Percentiles rank a stretch among this genome's conserved stretches.
phyloP scores from a whole-genome alignment of 306 rosid genomes.

The Aeschynomene evenia region DNA sequence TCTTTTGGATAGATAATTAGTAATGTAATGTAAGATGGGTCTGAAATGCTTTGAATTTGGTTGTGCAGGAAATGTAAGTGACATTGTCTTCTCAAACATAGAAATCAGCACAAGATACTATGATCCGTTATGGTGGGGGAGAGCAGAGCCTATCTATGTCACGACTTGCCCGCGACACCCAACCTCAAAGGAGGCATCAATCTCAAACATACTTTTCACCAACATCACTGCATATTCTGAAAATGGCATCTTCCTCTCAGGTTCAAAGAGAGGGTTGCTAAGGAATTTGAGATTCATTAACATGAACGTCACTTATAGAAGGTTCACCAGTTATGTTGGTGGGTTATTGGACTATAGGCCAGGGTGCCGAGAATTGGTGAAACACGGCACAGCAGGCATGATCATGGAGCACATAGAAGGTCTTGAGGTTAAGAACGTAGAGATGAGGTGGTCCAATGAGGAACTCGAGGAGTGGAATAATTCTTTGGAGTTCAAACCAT shows the following conservation, averaged over 20 bases:
- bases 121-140: conserved; percentile 96
- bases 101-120: conserved; percentile 89
- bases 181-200: conserved; percentile 72
- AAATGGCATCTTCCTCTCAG: conserved; percentile 85
- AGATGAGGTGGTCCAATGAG: conserved; percentile 72
- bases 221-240: conserved; percentile 80
- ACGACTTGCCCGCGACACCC: conserved; percentile 70
- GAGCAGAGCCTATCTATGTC: conserved; percentile 93
- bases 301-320: conserved; percentile 60
- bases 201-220: conserved; percentile 67
- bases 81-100: conserved; percentile 85
- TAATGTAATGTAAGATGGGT: not conserved
- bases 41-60: conserved; percentile 18
- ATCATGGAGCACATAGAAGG: conserved; percentile 84
- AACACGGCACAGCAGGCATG: conserved; percentile 67
- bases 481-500: conserved; percentile 76
- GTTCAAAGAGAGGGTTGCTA: conserved; percentile 68
- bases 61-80: conserved; percentile 79
- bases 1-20: not conserved
- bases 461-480: conserved; percentile 55
- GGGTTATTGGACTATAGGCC: conserved; percentile 87
- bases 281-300: conserved; percentile 74
- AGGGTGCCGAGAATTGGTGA: conserved; percentile 78
- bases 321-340: conserved; percentile 61
- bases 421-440: conserved; percentile 63